A percentile compares a stretch with the other conserved stretches of the same genome.
Conservation (phyloP, 2,329 filamentous ascomycete genomes). For the Rhexocercosporidium sp. region DNA sequence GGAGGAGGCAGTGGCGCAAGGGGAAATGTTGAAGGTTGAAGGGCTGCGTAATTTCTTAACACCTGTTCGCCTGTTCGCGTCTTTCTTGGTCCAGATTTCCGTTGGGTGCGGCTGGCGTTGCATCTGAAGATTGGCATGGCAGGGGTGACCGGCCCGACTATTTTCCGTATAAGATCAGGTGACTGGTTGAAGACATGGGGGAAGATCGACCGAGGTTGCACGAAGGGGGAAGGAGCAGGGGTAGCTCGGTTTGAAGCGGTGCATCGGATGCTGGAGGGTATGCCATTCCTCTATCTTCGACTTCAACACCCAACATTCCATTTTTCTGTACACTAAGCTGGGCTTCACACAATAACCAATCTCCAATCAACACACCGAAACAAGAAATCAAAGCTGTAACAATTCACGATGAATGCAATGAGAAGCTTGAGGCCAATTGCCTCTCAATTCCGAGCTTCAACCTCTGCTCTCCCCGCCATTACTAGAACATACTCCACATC, state of each 20-base stretch:
- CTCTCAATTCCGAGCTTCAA: slow-evolving; percentile 38
- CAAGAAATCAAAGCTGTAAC: not conserved
- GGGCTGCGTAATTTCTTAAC: slow-evolving; percentile 24
- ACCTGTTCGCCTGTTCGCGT: slow-evolving; percentile 33
- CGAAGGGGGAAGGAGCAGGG: slow-evolving; percentile 16
- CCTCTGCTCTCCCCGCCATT: slow-evolving; percentile 36
- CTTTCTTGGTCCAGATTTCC: slow-evolving; percentile 14
- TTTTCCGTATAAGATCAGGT: slow-evolving; percentile 14
- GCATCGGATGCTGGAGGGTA: slow-evolving; percentile 10
- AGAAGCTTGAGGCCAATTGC: slow-evolving; percentile 38
- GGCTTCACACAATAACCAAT: slow-evolving; percentile 21
- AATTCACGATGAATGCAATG: slow-evolving; percentile 38
- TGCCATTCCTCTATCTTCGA: not conserved
- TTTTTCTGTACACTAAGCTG: slow-evolving; percentile 16
- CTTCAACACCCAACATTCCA: not conserved
- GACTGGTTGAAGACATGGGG: not conserved
- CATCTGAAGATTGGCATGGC: not conserved
- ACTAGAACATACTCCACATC: slow-evolving; percentile 39
- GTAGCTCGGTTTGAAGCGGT: slow-evolving; percentile 25
- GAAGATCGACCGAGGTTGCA: not conserved
- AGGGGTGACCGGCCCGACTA: not conserved
- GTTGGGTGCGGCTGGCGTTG: not conserved
- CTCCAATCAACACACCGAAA: not conserved
- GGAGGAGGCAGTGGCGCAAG: slow-evolving; percentile 22
- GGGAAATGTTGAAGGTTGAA: slow-evolving; percentile 4